These are phyloP conservation scores for Inosperma sp. DNA, from an alignment of 768 basidiomycete genomes.

Conservation along the genomic window DNA sequence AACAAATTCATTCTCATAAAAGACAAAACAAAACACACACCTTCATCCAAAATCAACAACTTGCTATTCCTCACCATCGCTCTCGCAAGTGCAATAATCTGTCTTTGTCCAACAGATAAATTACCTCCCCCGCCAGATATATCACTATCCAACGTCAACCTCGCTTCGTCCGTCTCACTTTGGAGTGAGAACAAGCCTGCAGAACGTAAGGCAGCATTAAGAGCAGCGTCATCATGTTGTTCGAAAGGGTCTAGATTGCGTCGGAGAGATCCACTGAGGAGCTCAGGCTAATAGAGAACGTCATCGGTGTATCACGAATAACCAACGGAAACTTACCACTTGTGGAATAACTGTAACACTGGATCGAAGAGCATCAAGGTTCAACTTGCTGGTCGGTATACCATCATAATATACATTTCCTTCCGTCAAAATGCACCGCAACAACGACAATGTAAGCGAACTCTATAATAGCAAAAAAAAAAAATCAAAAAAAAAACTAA, in stretches of 20 bases:
- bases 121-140: constrained; percentile 59
- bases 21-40: constrained; percentile 23
- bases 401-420: constrained; percentile 58
- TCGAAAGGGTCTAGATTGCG: constrained; percentile 67
- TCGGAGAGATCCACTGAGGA: constrained; percentile 42
- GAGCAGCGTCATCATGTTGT: constrained; percentile 46
- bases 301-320: not conserved
- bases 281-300: constrained; percentile 11
- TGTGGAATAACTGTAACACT: constrained; percentile 61
- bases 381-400: constrained; percentile 43
- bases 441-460: constrained; percentile 53
- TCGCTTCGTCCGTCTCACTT: constrained; percentile 42
- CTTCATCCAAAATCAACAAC: constrained; percentile 61
- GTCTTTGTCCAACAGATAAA: constrained; percentile 73
- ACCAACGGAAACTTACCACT: not conserved
- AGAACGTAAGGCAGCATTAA: constrained; percentile 38
- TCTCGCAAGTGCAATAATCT: constrained; percentile 63
- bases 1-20: not conserved
- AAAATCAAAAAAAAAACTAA: not conserved
- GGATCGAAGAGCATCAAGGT: constrained; percentile 52
- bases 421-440: constrained; percentile 54
- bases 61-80: constrained; percentile 57
- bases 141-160: constrained; percentile 43
- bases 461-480: constrained; percentile 37
- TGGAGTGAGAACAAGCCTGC: constrained; percentile 39